These are phyloP conservation scores for Skeletonema marinoi DNA, from an alignment of 108 stramenopile genomes.

Conservation along the genomic window DNA sequence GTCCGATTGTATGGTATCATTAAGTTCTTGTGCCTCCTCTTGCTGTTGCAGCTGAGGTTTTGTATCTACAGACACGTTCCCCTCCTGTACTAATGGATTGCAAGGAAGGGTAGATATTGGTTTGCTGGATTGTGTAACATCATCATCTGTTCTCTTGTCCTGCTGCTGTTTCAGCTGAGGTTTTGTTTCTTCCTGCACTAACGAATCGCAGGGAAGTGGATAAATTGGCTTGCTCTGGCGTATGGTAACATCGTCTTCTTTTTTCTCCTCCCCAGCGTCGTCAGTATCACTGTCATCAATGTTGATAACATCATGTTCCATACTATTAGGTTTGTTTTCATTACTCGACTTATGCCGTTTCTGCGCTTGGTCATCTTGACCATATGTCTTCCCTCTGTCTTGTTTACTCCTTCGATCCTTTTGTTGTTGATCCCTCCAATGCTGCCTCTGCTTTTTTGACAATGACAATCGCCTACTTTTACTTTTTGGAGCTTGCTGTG, in stretches of 20 bases:
- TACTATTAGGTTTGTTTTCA: not conserved
- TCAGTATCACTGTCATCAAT: not conserved
- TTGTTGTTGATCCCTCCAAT: not conserved
- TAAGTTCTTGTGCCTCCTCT: not conserved
- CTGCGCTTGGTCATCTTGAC: not conserved
- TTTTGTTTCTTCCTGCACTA: not conserved
- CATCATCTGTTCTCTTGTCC: not conserved
- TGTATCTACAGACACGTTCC: not conserved
- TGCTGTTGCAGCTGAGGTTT: not conserved
- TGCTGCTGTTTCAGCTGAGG: not conserved
- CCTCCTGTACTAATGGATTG: not conserved
- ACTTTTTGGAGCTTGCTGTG: not conserved
- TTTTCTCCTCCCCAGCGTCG: not conserved
- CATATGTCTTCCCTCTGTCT: not conserved
- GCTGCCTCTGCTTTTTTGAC: conserved; percentile 2
- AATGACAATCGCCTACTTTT: not conserved
- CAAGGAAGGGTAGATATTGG: too few species aligned
- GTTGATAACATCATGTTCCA: not conserved
- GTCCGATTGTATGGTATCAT: not conserved
- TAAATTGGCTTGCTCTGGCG: not conserved
- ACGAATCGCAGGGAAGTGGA: not conserved
- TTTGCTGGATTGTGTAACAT: too few species aligned
- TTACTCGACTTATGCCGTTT: not conserved
- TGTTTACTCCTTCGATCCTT: not conserved
- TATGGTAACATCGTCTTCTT: not conserved